Base-by-base conservation (phyloP, 2,329 filamentous ascomycete species). In the Hyphodiscus sp. region DNA sequence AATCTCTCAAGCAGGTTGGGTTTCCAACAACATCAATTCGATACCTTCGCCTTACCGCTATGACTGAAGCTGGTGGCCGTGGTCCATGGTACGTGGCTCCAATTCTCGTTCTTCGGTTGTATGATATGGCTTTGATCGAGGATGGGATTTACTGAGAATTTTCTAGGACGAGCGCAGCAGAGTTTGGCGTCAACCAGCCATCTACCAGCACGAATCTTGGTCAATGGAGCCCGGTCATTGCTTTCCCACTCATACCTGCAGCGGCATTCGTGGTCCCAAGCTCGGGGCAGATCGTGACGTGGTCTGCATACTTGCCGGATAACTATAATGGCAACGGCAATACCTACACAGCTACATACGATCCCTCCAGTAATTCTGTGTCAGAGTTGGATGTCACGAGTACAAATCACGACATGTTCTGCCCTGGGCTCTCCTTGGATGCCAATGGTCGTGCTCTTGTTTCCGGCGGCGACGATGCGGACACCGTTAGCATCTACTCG, bases 261-360 rank as follows among this genome's bases (percentile, higher is more conserved):
- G 60, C 48, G 13, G 58, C 43, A 1, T 59, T 57, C 23, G 20
- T 62, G 2, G 38, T 56, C 3, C 45, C 50, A n/a, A 45, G 42
- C 6, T 26, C 23, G 4, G 56, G 58, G 20, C 56, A 57, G 9
- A 53, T 62, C 10, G 38, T 57, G 8, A 57, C 56, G 1, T 62
- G 53, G 19, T 47, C 60, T 11, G 51, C 58, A 13, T 58, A 47
- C n/a, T 41, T 20, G 1, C n/a, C 30, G 13, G 43, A 50, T n/a
- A 26, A 47, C 5, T 61, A 52, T 49, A 46, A 23, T 41, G 53
- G 42, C n/a, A 44, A 45, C 52, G 67, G 68, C 2, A 58, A 61
- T 13, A 71, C 69, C 1, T 57, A 65, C 19, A 67, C 67, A 8
- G 65, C 64, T 7, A 64, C 62, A n/a, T 70, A 65, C 48, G 61